Evolutionary conservation across 2,329 filamentous ascomycete species (phyloP).

Genomic region (Xylariaceae sp.): DNA sequence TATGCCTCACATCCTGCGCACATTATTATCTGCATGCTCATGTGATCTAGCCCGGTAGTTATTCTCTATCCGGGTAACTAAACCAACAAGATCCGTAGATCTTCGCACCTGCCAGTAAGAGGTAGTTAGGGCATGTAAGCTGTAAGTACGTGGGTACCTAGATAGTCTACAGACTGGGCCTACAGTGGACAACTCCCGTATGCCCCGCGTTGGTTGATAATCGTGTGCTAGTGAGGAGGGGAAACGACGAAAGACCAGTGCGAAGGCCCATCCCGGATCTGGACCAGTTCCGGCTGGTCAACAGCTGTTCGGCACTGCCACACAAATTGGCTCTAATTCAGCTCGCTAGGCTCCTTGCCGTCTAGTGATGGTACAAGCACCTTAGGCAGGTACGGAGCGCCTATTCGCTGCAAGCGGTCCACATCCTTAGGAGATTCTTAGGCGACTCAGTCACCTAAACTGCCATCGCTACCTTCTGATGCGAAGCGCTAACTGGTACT

Average conservation of each 20-base stretch:
- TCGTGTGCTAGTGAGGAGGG: conserved; percentile 1
- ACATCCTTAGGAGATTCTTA: background rate
- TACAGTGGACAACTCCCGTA: conserved; percentile 8
- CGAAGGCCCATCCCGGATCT: conserved; percentile 2
- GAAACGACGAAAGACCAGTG: no score
- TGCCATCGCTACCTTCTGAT: background rate
- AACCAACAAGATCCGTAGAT: no score
- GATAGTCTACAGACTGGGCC: conserved; percentile 1
- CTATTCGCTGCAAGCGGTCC: background rate
- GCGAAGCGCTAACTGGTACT: background rate
- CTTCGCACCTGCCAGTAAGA: no score
- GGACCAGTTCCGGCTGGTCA: conserved; percentile 21
- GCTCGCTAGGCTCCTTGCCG: background rate
- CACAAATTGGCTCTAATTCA: background rate
- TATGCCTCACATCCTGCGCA: no score
- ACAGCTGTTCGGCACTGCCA: conserved; percentile 5
- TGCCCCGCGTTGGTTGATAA: conserved; percentile 23
- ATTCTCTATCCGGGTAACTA: no score
- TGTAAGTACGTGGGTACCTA: no score
- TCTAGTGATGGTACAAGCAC: background rate
- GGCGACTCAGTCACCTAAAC: background rate
- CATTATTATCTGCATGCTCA: no score
- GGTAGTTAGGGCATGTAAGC: background rate
- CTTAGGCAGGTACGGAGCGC: background rate
- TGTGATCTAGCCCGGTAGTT: no score